Base-by-base conservation (phyloP, 768 basidiomycete genomes). In the Calocybe cyanea region DNA sequence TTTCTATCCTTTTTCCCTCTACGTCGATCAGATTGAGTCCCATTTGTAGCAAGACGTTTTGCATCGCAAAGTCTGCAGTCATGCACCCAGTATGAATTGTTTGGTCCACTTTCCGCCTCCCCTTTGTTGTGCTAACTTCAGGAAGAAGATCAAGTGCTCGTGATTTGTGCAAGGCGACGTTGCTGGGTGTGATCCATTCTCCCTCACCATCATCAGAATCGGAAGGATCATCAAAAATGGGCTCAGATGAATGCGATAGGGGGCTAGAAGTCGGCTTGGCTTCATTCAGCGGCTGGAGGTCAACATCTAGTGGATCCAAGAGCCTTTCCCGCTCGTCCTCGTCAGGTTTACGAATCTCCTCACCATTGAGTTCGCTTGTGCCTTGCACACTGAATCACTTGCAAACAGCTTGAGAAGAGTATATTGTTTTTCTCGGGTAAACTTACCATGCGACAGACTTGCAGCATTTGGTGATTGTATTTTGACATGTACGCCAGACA, bases 31-130 rank as follows among this genome's bases (percentile, higher is more conserved):
- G 73, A 50, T 85, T 87, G 51, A 99, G 67, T 0, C 88, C 88
- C 88, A 98, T 93, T 63, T 96, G 94, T 41, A 99, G 66, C 52
- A 95, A 67, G 17, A 98, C 91, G 58, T 99, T 99, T 67, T 99
- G 96, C 84, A 99, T 96, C 14, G 96, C 96, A 63, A 93, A 98
- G 77, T 99, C 96, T 17, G 90, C 90, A 7, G 96, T 98, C 88
- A 98, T 92, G 62, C 94, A 96, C 14, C 93, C 96, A 4, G 79
- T 81, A 42, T 72, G 73, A 37, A 95, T 56, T 0, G 53, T 31
- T 36, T 71, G 67, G 14, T 72, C 63, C 33, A 70, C 59, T 39
- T 63, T 64, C 46, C 70, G 57, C 54, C 69, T 69, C 46, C 67
- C 56, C 38, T 67, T 69, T 28, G n/a, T n/a, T 23, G 57, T 61